A percentile compares a stretch with the other conserved stretches of the same genome.
Evolutionary conservation across 2,329 filamentous ascomycete genomes (phyloP).

Genomic region (Fusarium algeriense): DNA sequence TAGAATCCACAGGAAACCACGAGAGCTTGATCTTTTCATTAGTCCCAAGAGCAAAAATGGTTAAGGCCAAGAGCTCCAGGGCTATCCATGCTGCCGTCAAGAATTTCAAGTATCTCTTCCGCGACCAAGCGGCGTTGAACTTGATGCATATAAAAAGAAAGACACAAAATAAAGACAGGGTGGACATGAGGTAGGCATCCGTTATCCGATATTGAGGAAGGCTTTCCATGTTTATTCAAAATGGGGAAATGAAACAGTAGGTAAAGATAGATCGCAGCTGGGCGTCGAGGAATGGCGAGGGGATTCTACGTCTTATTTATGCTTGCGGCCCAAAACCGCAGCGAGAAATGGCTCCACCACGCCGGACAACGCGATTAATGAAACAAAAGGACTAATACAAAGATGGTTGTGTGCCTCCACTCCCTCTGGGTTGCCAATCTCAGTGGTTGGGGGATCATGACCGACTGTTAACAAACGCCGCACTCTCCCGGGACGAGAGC

Average conservation of each 20-base stretch:
- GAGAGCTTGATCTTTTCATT: neutral
- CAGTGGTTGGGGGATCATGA: neutral
- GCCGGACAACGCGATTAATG: neutral
- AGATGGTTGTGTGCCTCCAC: neutral
- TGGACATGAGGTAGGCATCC: neutral
- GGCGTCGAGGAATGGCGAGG: neutral
- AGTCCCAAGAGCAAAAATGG: neutral
- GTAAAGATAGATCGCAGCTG: neutral
- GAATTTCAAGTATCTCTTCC: neutral
- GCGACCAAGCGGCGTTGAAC: neutral
- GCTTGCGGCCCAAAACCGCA: neutral
- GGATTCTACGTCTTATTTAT: neutral
- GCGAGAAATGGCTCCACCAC: neutral
- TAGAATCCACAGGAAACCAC: neutral
- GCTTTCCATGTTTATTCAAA: neutral
- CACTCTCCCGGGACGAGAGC: neutral
- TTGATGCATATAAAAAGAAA: neutral
- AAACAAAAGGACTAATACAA: neutral
- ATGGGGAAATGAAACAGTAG: neutral
- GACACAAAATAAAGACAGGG: neutral
- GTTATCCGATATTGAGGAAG: neutral
- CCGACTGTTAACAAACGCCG: neutral
- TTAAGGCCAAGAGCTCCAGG: neutral
- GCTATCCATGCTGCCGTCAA: neutral
- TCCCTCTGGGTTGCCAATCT: neutral